Base-by-base conservation (phyloP, 352 stramenopile genomes). In the Aphanomyces astaci region DNA sequence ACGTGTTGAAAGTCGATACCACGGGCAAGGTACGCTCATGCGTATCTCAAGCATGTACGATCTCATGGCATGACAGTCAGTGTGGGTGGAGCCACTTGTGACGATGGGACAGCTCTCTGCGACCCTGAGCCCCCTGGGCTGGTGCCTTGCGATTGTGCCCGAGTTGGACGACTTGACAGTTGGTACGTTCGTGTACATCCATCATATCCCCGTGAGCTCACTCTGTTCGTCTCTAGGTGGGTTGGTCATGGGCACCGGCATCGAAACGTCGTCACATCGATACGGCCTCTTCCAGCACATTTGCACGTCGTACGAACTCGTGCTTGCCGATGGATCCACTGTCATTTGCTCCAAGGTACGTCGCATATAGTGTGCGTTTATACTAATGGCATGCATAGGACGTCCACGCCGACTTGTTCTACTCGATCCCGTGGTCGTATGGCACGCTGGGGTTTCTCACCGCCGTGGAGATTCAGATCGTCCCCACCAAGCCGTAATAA, bases 121-220 rank as follows among this genome's bases (percentile, higher is more conserved):
- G 25, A 72, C 55, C 30, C 63, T 78, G 25, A 66, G 71, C 2
- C 71, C 71, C 1, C 40, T 57, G 46, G 73, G 75, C 19, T 75
- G 70, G 49, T 71, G 66, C 28, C 36, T 83, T 5, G 71, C 70
- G 25, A 71, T 78, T 24, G 60, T 78, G n/a, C 71, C 74, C 13
- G 76, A 83, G 67, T 71, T 83, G 59, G 75, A 83, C 57, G 71
- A 78, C 71, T 56, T 83, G 17, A 83, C 76, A 10, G 71, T 80
- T 19, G 76, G 56, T 65, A 53, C 31, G 31, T 48, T 28, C 24
- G 46, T 27, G 19, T 31, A 11, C 54, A 4, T 49, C 30, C 13
- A 28, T 46, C 2, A 4, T 19, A 39, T 49, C 28, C 22, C 48
- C 2, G 2, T 43, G 11, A 31, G 15, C 25, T 32, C 28, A 4